Base-by-base conservation (phyloP, 768 basidiomycete species). In the Xerocomellus amylosporus region DNA sequence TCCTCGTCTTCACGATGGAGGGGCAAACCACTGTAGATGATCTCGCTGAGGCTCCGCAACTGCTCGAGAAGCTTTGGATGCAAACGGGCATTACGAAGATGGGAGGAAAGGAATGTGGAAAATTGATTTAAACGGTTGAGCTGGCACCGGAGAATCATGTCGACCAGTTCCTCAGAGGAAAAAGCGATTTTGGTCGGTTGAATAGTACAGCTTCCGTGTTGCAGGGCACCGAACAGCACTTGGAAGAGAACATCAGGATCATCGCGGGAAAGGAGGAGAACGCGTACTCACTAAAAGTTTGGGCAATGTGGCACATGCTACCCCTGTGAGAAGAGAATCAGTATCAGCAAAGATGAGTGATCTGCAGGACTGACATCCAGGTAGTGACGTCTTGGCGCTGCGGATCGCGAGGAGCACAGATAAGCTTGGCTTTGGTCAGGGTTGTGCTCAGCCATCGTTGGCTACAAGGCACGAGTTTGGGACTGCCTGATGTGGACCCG, bases 241-340 rank as follows among this genome's bases (percentile, higher is more conserved):
- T 38, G 47, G 22, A 48, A 37, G 20, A 51, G 45, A 37, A 50
- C 31, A 45, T 61, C 56, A 57, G 62, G 30, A 58, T 60, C 67
- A 59, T 67, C 64, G 53, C 13, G 10, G 17, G 33, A 51, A 49
- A 62, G 63, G 40, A 60, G 64, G 33, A 53, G 53, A 49, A 51
- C 48, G 51, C 43, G 46, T 17, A 74, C 85, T 75, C 71, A 88
- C 87, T 84, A 77, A 84, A 88, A 39, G 79, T 82, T 69, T 90
- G 87, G 28, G 72, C 89, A 56, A 90, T 90, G 71, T 90, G 89
- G 66, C 85, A 89, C 86, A 90, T 87, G 75, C 85, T 87, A 53
- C 89, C 88, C 77, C 87, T 89, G 74, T 51, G 61, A 54, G 59
- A 54, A 58, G 64, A 74, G 74, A 67, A 72, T 64, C 40, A 75